A percentile compares a stretch with the other conserved stretches of the same genome.
These are phyloP conservation scores for Fraxinus greggii DNA, from an alignment of 305 asterid species.

Conservation along the genomic window DNA sequence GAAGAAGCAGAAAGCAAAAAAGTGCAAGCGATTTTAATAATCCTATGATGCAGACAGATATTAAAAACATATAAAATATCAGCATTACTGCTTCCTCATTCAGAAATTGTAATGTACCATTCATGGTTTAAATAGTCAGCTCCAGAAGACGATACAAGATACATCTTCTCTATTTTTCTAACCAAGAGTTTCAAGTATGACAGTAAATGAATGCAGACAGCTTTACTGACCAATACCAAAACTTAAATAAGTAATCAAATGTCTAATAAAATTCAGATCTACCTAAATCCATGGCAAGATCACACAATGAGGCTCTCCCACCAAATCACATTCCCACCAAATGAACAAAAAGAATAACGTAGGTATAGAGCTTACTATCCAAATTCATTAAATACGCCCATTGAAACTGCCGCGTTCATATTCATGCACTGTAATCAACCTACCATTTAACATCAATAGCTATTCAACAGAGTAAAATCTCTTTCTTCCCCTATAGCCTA, in stretches of 20 bases:
- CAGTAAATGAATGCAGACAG: background rate
- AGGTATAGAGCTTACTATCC: background rate
- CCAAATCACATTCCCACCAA: background rate
- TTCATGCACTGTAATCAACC: background rate
- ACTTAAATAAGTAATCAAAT: background rate
- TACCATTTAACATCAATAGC: background rate
- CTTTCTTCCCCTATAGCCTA: background rate
- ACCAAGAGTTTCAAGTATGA: background rate
- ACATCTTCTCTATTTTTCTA: background rate
- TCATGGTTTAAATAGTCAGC: background rate
- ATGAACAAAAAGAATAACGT: background rate
- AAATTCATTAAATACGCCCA: background rate
- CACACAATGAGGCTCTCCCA: background rate
- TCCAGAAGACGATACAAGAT: background rate
- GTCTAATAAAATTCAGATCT: background rate
- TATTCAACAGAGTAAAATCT: background rate
- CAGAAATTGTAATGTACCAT: background rate
- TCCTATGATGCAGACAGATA: background rate
- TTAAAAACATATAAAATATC: background rate
- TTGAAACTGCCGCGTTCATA: background rate
- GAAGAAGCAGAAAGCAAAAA: background rate
- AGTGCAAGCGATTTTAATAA: background rate
- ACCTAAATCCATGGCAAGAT: background rate
- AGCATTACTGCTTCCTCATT: background rate
- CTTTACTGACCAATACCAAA: background rate